Evolutionary conservation across 2,329 filamentous ascomycete species (phyloP).

Genomic region (Paecilomyces dactylethromorphus): DNA sequence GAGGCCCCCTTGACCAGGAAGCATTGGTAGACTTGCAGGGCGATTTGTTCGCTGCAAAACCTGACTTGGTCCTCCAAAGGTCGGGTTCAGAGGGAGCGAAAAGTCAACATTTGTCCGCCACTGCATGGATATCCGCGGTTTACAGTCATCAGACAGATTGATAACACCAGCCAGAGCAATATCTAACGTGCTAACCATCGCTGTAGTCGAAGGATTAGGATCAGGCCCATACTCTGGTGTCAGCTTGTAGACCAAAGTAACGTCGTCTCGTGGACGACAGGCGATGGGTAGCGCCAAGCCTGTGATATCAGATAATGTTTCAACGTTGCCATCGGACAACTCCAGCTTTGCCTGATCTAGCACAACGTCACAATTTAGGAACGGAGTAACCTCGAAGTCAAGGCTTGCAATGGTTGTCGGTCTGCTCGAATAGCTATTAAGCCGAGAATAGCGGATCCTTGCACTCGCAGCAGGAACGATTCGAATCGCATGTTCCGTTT

Average conservation of each 20-base stretch:
- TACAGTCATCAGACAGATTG: slow-evolving; percentile 32
- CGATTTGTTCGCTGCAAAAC: slow-evolving; percentile 40
- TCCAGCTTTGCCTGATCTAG: slow-evolving; percentile 44
- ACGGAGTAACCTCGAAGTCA: slow-evolving; percentile 51
- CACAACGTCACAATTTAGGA: slow-evolving; percentile 42
- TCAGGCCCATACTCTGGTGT: slow-evolving; percentile 32
- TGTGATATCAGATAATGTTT: slow-evolving; percentile 32
- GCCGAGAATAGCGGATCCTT: slow-evolving; percentile 48
- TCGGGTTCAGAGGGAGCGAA: slow-evolving; percentile 41
- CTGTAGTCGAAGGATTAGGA: slow-evolving; percentile 29
- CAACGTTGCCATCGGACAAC: slow-evolving; percentile 42
- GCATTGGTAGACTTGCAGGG: slow-evolving; percentile 36
- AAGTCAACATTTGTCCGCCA: slow-evolving; percentile 46
- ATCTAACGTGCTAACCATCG: slow-evolving; percentile 36
- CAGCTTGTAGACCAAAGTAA: slow-evolving; percentile 52
- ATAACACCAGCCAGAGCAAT: slow-evolving; percentile 41
- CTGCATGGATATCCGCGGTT: slow-evolving; percentile 41
- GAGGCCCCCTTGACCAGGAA: slow-evolving; percentile 13
- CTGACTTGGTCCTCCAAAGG: slow-evolving; percentile 39
- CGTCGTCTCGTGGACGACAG: slow-evolving; percentile 49
- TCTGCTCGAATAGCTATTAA: slow-evolving; percentile 36
- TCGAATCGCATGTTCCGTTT: slow-evolving; percentile 47
- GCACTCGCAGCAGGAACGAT: slow-evolving; percentile 51
- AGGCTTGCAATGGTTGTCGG: slow-evolving; percentile 47
- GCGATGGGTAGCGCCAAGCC: slow-evolving; percentile 30